A percentile compares a stretch with the other conserved stretches of the same genome.
phyloP scores from a whole-genome alignment of 1,284 basidiomycete genomes.

The Microbotryomycetes sp. region DNA sequence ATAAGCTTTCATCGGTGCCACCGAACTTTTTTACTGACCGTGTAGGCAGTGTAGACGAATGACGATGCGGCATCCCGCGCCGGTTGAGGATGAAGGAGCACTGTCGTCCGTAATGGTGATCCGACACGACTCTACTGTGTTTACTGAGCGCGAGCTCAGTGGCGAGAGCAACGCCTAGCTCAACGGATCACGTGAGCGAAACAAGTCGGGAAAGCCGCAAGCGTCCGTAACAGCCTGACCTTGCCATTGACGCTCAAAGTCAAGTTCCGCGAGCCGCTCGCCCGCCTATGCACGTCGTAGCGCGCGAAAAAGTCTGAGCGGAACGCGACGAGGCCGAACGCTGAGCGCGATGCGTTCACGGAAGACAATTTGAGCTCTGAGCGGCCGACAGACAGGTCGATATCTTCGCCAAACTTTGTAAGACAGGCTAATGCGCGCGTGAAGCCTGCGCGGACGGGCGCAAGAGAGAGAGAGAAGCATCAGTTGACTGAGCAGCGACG shows the following conservation, averaged over 20 bases:
- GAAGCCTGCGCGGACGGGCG: conserved; percentile 23
- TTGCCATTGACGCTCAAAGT: background rate
- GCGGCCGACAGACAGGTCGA: conserved; percentile 17
- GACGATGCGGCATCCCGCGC: conserved; percentile 23
- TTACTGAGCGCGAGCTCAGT: conserved; percentile 14
- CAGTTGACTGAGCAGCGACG: too few relatives aligned
- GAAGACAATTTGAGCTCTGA: conserved; percentile 31
- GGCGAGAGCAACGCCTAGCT: conserved; percentile 23
- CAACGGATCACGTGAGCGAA: too few relatives aligned
- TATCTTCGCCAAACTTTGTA: conserved; percentile 28
- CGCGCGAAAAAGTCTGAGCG: conserved; percentile 29
- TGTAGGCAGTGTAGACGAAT: conserved; percentile 25
- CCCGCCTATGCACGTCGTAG: conserved; percentile 6
- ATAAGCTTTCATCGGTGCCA: background rate
- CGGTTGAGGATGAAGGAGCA: background rate
- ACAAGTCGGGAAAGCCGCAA: too few relatives aligned
- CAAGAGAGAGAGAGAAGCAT: background rate
- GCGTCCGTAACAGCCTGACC: too few relatives aligned
- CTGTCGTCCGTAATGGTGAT: conserved; percentile 17
- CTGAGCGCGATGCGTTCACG: conserved; percentile 31
- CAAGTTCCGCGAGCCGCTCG: background rate
- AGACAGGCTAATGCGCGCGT: conserved; percentile 29
- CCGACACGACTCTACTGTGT: conserved; percentile 18
- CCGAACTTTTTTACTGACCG: too few relatives aligned
- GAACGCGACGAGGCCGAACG: conserved; percentile 32